Conservation (phyloP, 1,139 yeast species). For the Nakaseomyces delphensis region DNA sequence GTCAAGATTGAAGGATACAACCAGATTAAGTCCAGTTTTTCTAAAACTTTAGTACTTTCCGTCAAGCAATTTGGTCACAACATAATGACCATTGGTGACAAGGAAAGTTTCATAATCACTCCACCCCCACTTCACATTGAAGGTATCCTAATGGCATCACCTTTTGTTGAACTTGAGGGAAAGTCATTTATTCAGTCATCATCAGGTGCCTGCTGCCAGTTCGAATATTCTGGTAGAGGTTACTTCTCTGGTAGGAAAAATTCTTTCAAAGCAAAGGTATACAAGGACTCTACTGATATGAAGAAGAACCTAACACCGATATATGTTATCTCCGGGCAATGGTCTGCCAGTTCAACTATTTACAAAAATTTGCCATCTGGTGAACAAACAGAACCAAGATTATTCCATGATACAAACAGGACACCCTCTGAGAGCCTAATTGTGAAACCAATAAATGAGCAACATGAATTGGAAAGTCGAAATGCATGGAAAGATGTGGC, state of each 20-base stretch:
- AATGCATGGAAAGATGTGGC: slow-evolving; percentile 84
- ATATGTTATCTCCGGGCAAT: slow-evolving; percentile 78
- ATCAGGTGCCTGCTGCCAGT: slow-evolving; percentile 60
- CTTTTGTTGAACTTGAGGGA: slow-evolving; percentile 85
- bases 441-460: slow-evolving; percentile 74
- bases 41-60: slow-evolving; percentile 50
- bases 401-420: slow-evolving; percentile 63
- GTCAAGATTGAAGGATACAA: slow-evolving; percentile 77
- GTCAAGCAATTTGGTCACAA: slow-evolving; percentile 95
- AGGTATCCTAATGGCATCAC: slow-evolving; percentile 82
- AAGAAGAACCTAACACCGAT: slow-evolving; percentile 50
- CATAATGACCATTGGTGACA: slow-evolving; percentile 54
- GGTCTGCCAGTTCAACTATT: slow-evolving; percentile 69
- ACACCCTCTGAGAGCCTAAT: slow-evolving; percentile 43
- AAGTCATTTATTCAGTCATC: slow-evolving; percentile 73
- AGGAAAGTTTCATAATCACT: slow-evolving; percentile 62
- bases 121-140: slow-evolving; percentile 94
- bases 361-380: slow-evolving; percentile 21
- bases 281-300: slow-evolving; percentile 43
- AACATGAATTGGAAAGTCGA: slow-evolving; percentile 69
- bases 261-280: slow-evolving; percentile 77
- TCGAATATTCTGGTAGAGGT: slow-evolving; percentile 88
- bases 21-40: slow-evolving; percentile 76
- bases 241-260: slow-evolving; percentile 95
- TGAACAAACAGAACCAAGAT: slow-evolving; percentile 26